Base-by-base conservation (phyloP, 164 flowering plant species). In the Vitis labrusca region DNA sequence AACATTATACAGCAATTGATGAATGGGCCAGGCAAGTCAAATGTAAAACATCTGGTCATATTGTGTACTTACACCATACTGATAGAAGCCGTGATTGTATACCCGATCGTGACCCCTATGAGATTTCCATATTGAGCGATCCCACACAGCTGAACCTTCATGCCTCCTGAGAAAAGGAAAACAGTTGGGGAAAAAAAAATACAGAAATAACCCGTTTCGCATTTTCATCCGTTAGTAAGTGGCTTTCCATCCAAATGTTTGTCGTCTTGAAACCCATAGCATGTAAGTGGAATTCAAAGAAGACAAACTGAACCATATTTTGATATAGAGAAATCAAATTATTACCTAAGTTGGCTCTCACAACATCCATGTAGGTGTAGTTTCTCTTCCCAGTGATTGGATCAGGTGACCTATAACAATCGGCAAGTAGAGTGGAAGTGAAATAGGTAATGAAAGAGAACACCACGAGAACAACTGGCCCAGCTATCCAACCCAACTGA, bases 11-110 rank as follows among this genome's bases (percentile, higher is more conserved):
- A 60, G 9, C 3, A 3, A 11, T 17, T 50, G 7, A 37, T 37
- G 7, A 37, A 37, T 37, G 44, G 44, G 44, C 7, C 44, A 3
- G 44, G 44, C 44, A 37, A 37, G 44, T 37, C 44, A 37, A 3
- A 37, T 37, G 44, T 53, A 12, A 16, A 10, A 61, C 13, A 9
- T 53, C 2, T 66, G 16, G 48, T 59, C 44, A 37, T 37, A 6
- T 37, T 37, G 44, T 37, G 44, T 60, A 73, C 99, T 89, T 81
- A 95, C 99, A 86, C 98, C 97, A 95, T 90, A 70, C 99, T 95
- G 44, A 95, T 93, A 3, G 98, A 87, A 13, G 98, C 91, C 14
- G 99, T 95, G 71, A 95, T 91, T 27, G 98, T 95, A 85, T 95
- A 95, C 57, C 99, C 99, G 62, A 95, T 81, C 2, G 91, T 76